phyloP scores from a whole-genome alignment of 768 basidiomycete genomes.

The Boletus pseudo-olivaceus region DNA sequence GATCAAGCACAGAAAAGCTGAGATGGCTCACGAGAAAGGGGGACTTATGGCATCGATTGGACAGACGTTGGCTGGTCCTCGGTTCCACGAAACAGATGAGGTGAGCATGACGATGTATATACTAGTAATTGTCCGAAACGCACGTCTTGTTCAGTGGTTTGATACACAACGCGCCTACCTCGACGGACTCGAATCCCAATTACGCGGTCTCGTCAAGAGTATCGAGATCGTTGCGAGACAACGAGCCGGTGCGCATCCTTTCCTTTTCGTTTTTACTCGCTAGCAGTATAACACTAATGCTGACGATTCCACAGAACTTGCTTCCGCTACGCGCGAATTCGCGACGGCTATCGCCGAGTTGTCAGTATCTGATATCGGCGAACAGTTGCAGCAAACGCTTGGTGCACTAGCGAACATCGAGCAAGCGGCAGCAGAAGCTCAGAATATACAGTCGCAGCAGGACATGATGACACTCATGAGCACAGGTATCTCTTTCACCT shows the following conservation, averaged over 20 bases:
- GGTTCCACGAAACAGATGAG: constrained; percentile 88
- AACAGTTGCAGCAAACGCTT: constrained; percentile 67
- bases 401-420: constrained; percentile 72
- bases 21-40: constrained; percentile 71
- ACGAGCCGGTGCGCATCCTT: constrained; percentile 53
- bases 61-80: constrained; percentile 70
- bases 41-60: constrained; percentile 85
- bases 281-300: background rate
- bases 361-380: constrained; percentile 70
- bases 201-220: constrained; percentile 81
- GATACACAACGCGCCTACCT: constrained; percentile 82
- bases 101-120: constrained; percentile 34
- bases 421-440: constrained; percentile 66
- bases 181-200: constrained; percentile 86
- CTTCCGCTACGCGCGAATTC: constrained; percentile 73
- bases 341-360: constrained; percentile 67
- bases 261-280: background rate
- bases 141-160: constrained; percentile 70
- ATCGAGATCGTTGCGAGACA: constrained; percentile 85
- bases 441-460: constrained; percentile 71
- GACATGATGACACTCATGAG: constrained; percentile 81
- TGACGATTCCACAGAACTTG: constrained; percentile 49
- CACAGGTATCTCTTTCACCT: constrained; percentile 45
- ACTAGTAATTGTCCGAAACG: background rate
- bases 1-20: constrained; percentile 87